Conservation (phyloP, 306 rosid species). For the Citrullus mucosospermus region DNA sequence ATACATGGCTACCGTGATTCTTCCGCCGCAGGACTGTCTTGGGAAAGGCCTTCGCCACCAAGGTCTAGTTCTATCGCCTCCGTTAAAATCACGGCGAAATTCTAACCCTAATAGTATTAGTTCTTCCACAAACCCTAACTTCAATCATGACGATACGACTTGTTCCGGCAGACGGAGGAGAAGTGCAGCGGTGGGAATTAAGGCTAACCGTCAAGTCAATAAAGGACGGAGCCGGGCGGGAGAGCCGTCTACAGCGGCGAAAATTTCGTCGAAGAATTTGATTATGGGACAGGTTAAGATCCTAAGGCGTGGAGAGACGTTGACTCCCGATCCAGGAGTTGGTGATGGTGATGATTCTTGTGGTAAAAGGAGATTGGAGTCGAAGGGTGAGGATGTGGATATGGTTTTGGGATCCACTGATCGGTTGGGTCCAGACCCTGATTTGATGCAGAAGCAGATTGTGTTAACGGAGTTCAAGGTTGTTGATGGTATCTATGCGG, state of each 20-base stretch:
- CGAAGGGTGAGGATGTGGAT: constrained; percentile 14
- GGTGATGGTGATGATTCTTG: neutral
- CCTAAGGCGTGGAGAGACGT: constrained; percentile 64
- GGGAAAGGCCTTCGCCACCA: neutral
- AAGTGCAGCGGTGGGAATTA: constrained; percentile 20
- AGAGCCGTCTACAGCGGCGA: constrained; percentile 15
- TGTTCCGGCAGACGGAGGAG: constrained; percentile 42
- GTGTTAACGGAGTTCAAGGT: constrained; percentile 31
- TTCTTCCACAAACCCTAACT: neutral
- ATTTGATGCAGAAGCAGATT: constrained; percentile 44
- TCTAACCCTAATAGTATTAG: neutral
- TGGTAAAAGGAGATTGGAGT: neutral
- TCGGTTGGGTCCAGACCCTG: constrained; percentile 63
- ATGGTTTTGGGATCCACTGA: constrained; percentile 45
- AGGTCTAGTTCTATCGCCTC: neutral
- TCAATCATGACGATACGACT: neutral
- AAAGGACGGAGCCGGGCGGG: constrained; percentile 7
- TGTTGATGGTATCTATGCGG: constrained; percentile 32
- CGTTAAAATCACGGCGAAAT: constrained; percentile 3
- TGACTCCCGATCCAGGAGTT: constrained; percentile 7
- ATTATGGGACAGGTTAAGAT: constrained; percentile 66
- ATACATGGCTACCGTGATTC: constrained; percentile 1
- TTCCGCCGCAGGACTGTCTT: constrained; percentile 4
- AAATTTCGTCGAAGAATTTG: constrained; percentile 13
- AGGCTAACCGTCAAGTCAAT: neutral